A percentile compares a stretch with the other conserved stretches of the same genome.
Conservation (phyloP, 2,329 filamentous ascomycete genomes). For the Fonsecaea pedrosoi region DNA sequence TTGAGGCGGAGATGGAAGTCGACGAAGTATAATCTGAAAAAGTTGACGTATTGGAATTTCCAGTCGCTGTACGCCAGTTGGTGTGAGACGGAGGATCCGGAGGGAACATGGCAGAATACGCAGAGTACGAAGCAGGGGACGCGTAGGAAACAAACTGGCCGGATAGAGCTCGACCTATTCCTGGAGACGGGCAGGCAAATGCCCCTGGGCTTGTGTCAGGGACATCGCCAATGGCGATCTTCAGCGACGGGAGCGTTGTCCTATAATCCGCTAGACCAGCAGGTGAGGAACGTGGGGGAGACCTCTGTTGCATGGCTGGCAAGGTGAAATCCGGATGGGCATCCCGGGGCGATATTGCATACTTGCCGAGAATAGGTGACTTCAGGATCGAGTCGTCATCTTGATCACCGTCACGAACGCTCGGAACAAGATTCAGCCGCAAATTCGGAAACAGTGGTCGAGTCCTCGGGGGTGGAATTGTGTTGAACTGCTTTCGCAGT, state of each 20-base stretch:
- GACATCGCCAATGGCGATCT: conserved; percentile 48
- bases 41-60: conserved; percentile 33
- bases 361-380: conserved; percentile 45
- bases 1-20: conserved; percentile 26
- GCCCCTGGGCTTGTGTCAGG: conserved; percentile 41
- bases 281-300: conserved; percentile 45
- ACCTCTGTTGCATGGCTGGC: conserved; percentile 49
- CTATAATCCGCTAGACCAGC: conserved; percentile 46
- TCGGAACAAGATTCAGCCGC: conserved; percentile 18
- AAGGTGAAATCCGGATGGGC: conserved; percentile 45
- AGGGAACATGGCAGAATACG: conserved; percentile 49
- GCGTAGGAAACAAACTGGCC: conserved; percentile 44
- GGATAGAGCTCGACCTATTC: conserved; percentile 39
- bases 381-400: conserved; percentile 40
- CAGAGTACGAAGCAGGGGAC: conserved; percentile 44
- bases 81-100: conserved; percentile 46
- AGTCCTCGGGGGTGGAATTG: conserved; percentile 22
- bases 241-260: conserved; percentile 51
- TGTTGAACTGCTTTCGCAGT: conserved; percentile 10
- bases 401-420: conserved; percentile 27
- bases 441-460: conserved; percentile 1
- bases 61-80: conserved; percentile 31
- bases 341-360: conserved; percentile 45
- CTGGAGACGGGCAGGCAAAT: conserved; percentile 40
- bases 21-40: conserved; percentile 33